Base-by-base conservation (phyloP, 495 filamentous ascomycete genomes). In the Ramalina peruviana region DNA sequence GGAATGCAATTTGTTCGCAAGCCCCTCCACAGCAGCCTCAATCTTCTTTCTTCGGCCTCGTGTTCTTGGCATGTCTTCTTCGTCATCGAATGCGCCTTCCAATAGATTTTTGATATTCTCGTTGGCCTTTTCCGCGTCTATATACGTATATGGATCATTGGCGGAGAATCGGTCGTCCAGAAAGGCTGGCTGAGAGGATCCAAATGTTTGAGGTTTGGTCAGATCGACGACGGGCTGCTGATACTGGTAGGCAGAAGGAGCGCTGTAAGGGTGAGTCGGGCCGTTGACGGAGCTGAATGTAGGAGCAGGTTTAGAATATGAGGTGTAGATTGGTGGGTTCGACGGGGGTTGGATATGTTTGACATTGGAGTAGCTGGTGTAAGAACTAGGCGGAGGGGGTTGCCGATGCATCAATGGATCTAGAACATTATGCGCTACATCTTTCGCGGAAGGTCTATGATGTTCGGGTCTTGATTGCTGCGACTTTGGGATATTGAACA, bases 91-190 rank as follows among this genome's bases (percentile, higher is more conserved):
- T 2, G 82, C 82, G 19, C 88, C 88, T 65, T 94, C 86, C 3
- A 95, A 69, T 15, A 95, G 63, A 27, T 83, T 86, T 62, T 95
- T 94, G 51, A 94, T 80, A 55, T 93, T 86, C 50, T 86, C 83
- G 13, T 80, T 79, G 3, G 88, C 87, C 58, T 90, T 82, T 23
- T 72, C 71, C 0, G 81, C 70, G 57, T 94, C 86, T 0, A 93
- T 80, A 60, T 86, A 93, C 4, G 76, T 67, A 46, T 76, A 75
- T 41, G 76, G 74, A 48, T 86, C 81, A 43, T 62, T 58, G 5
- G 66, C 60, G 7, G 68, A 68, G 49, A 73, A 72, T 1, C 53
- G 60, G 15, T 65, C 57, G 50, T 63, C 55, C 16, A 50, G 49
- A 12, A 61, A 46, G 30, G 43, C 45, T n/a, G 52, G 51, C 40